These are phyloP conservation scores for Ustilago esculenta DNA, from an alignment of 1,284 basidiomycete species.

Conservation along the genomic window DNA sequence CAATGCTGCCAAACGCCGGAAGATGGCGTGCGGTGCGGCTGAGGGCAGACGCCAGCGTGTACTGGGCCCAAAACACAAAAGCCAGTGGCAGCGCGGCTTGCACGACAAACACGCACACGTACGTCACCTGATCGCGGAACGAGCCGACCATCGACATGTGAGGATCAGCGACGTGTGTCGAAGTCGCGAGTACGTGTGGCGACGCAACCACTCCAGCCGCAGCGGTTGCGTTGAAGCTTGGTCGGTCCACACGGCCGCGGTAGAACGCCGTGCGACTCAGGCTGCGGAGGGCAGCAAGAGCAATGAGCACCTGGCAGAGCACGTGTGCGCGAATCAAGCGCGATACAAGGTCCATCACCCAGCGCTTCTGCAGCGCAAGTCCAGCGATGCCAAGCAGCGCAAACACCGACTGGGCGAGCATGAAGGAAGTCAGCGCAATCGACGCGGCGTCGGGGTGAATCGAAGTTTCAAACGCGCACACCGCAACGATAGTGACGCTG, in stretches of 20 bases:
- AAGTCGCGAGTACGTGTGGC: conserved; percentile 10
- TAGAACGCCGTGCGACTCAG: conserved; percentile 39
- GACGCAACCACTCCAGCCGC: conserved; percentile 16
- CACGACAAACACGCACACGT: conserved; percentile 48
- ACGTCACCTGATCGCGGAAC: conserved; percentile 39
- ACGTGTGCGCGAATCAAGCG: conserved; percentile 50
- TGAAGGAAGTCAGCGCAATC: conserved; percentile 45
- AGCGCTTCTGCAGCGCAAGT: conserved; percentile 34
- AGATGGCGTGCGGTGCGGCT: conserved; percentile 27
- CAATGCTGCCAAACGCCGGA: neutral
- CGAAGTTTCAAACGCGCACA: conserved; percentile 41
- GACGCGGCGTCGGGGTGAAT: conserved; percentile 49
- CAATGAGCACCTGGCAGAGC: conserved; percentile 44
- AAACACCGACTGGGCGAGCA: conserved; percentile 49
- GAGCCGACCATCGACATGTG: conserved; percentile 47
- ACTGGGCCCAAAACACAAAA: conserved; percentile 44
- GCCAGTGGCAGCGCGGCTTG: conserved; percentile 50
- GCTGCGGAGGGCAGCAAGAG: conserved; percentile 40
- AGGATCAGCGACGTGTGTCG: conserved; percentile 4
- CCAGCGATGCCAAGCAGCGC: conserved; percentile 33
- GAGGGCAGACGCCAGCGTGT: conserved; percentile 33
- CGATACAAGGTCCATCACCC: conserved; percentile 52
- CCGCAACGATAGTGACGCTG: conserved; percentile 30
- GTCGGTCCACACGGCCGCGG: conserved; percentile 10
- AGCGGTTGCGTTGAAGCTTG: conserved; percentile 2